Base-by-base conservation (phyloP, 495 filamentous ascomycete species). In the Hypoxylon fragiforme region DNA sequence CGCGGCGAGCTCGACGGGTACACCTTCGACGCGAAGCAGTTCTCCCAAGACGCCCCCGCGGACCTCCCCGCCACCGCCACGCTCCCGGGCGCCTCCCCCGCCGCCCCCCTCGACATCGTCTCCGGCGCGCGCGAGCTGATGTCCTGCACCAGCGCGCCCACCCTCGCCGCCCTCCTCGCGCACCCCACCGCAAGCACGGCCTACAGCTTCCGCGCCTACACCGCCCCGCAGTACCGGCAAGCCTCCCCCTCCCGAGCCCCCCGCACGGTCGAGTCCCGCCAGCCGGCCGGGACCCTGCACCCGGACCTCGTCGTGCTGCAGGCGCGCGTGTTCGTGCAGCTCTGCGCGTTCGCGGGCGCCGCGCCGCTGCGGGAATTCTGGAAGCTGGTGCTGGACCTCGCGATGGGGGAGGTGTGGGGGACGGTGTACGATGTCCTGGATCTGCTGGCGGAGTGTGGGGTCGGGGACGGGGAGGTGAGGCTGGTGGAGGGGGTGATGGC, bases 191-290 rank as follows among this genome's bases (percentile, higher is more conserved):
- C 2, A 12, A 43, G 49, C 1, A 9, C 37, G 18, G 54, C 58
- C 2, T 62, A 62, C 11, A 57, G 44, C 9, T 52, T 62, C 19
- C 11, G 3, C 2, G 28, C 39, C 2, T 58, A 58, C 20, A 11
- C n/a, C 24, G 3, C 34, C n/a, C 1, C 2, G 0, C 3, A 15
- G n/a, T 47, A 55, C 20, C 28, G 38, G 7, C 24, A 9, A 7
- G n/a, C n/a, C n/a, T 13, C 3, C 8, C 5, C 45, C 39, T 3
- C 28, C 35, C 5, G 51, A 56, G 11, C 47, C n/a, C n/a, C n/a
- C n/a, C n/a, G 59, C 3, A 62, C 59, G 0, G 34, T 62, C 15
- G 59, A 62, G 28, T 62, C 57, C 15, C 48, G 59, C 2, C 59
- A 62, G 24, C 6, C 59, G 2, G 24, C 53, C 1, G 51, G 59